Evolutionary conservation across 352 stramenopile genomes (phyloP).

Genomic region (Phytophthora pinifolia): DNA sequence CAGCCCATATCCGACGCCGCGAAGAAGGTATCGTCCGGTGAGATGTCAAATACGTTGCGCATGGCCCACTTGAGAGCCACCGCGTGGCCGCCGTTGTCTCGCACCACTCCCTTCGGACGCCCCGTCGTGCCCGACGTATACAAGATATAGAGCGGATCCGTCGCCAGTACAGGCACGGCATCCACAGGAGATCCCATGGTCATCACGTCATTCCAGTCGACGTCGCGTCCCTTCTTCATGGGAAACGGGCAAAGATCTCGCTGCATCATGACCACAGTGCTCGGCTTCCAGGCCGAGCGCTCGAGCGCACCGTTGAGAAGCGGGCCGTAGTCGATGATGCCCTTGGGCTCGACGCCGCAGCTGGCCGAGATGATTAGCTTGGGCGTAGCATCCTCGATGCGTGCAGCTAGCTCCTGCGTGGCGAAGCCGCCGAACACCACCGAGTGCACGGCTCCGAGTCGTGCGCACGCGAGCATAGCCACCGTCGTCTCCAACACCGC

Average conservation of each 20-base stretch:
- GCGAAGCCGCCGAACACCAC: constrained; percentile 92
- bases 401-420: constrained; percentile 72
- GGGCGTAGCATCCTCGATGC: constrained; percentile 80
- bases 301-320: constrained; percentile 74
- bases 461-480: constrained; percentile 96
- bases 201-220: constrained; percentile 60
- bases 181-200: constrained; percentile 34
- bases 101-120: constrained; percentile 75
- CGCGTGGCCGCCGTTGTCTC: constrained; percentile 74
- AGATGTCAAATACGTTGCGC: constrained; percentile 75
- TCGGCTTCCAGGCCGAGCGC: constrained; percentile 52
- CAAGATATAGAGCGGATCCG: constrained; percentile 77
- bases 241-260: constrained; percentile 50
- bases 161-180: constrained; percentile 51
- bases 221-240: constrained; percentile 43
- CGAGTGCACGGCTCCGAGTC: constrained; percentile 94
- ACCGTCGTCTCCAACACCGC: constrained; percentile 96
- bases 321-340: constrained; percentile 77
- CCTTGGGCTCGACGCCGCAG: constrained; percentile 69
- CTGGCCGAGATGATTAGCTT: constrained; percentile 80
- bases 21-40: constrained; percentile 80
- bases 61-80: constrained; percentile 90
- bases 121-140: constrained; percentile 82
- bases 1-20: constrained; percentile 89
- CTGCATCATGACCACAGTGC: constrained; percentile 76